Evolutionary conservation across 495 filamentous ascomycete species (phyloP), one percentile per base, ranked within the genome.

Genomic region (Aspergillus avenaceus): DNA sequence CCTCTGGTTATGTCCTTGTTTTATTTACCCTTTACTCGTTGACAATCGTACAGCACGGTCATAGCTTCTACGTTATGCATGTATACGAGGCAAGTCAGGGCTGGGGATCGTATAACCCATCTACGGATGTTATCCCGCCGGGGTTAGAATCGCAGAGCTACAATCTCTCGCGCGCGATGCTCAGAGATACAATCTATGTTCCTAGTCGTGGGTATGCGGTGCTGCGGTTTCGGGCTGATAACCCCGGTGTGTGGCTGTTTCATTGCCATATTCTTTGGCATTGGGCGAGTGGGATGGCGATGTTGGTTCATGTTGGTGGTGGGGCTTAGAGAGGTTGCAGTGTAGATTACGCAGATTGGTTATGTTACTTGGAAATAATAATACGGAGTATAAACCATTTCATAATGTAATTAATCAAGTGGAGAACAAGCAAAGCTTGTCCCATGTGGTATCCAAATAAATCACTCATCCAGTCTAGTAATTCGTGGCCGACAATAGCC

Each of bases 61-160:
- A 95, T 69, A 79, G 85, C 57, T 93, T 92, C 70, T 91, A 91
- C 60, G 73, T 89, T 13, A 71, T 88, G 12, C 65, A 70, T 21
- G 74, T 83, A 3, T 55, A 67, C 40, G 41, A 66, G 47, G 43
- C 65, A 5, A 24, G 54, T 4, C 60, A 54, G 16, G 67, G 69
- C 47, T 72, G 69, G 71, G 71, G 69, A 29, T 70, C 69, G 6
- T 74, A 65, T 50, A 69, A 79, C 25, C 81, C 80, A 48, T 69
- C 67, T 51, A 55, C 62, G 19, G 71, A 76, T 32, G 21, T 49
- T 13, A 38, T 29, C 24, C 65, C 65, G 5, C 63, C 62, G 2
- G 64, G 63, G 3, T 27, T 59, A 9, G 52, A 50, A 1, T 2
- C 31, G 11, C 25, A 49, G 5, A 26, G 36, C 11, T 70, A 70